Percentiles rank a stretch among this genome's conserved stretches.
These are phyloP conservation scores for Capsicum chinense DNA, from an alignment of 257 asterid genomes.

Conservation along the genomic window DNA sequence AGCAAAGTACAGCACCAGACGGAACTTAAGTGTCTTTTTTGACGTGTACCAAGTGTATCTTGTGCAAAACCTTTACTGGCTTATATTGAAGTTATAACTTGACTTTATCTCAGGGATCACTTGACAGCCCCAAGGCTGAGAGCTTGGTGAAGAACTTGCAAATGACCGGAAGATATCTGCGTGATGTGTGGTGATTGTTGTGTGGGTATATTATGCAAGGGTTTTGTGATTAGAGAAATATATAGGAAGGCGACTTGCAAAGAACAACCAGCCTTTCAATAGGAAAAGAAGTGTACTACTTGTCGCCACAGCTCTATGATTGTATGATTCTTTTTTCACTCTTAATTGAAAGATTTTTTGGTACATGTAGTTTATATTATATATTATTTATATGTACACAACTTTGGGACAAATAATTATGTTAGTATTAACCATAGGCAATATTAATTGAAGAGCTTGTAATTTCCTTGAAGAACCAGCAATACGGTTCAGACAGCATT, in stretches of 20 bases:
- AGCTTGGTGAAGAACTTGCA: conserved; percentile 83
- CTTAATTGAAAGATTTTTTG: conserved; percentile 36
- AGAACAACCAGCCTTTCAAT: conserved; percentile 27
- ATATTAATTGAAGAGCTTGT: conserved; percentile 22
- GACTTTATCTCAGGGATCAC: conserved; percentile 59
- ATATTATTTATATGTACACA: background rate
- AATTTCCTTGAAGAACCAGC: conserved; percentile 19
- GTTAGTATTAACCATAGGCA: conserved; percentile 29
- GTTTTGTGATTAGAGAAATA: background rate
- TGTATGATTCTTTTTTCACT: conserved; percentile 27
- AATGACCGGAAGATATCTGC: conserved; percentile 72
- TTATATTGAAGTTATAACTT: background rate
- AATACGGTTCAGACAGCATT: conserved; percentile 33
- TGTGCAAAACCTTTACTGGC: background rate
- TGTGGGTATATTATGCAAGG: background rate
- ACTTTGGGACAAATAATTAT: conserved; percentile 25
- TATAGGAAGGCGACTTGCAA: conserved; percentile 18
- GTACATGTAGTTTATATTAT: conserved; percentile 35
- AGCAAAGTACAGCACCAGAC: background rate
- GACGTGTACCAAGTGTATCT: background rate
- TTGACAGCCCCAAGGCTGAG: conserved; percentile 79
- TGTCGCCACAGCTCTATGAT: background rate
- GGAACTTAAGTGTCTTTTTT: background rate
- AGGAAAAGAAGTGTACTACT: conserved; percentile 4
- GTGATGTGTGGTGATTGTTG: conserved; percentile 78